These are phyloP conservation scores for Elsinoe necatrix DNA, from an alignment of 2,329 filamentous ascomycete genomes.

Conservation along the genomic window DNA sequence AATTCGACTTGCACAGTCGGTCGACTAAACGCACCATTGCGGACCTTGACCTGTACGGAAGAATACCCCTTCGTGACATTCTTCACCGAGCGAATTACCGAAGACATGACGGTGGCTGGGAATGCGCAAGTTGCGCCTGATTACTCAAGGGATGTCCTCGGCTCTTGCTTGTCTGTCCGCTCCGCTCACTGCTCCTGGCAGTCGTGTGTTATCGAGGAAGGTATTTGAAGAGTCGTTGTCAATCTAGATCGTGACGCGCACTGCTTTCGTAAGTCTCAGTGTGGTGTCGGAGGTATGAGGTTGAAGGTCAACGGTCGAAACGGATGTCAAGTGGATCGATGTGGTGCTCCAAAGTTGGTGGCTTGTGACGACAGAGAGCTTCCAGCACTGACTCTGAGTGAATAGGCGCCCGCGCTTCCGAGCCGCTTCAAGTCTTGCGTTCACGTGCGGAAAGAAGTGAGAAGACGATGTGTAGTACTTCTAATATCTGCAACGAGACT, in stretches of 20 bases:
- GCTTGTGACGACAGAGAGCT: slow-evolving; percentile 12
- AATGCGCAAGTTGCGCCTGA: slow-evolving; percentile 8
- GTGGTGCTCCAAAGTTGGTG: slow-evolving; percentile 10
- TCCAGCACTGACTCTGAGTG: background rate
- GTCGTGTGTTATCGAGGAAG: background rate
- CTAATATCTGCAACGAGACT: background rate
- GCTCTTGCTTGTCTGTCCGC: background rate
- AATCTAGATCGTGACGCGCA: slow-evolving; percentile 1
- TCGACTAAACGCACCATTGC: slow-evolving; percentile 65
- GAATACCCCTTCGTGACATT: slow-evolving; percentile 99
- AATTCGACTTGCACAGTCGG: background rate
- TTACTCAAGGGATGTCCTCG: background rate
- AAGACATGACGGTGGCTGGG: slow-evolving; percentile 60
- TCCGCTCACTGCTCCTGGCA: background rate
- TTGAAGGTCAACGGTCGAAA: slow-evolving; percentile 13
- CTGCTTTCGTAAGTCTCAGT: background rate
- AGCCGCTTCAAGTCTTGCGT: background rate
- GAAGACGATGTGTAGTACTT: background rate
- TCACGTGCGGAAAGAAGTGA: background rate
- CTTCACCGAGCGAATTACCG: slow-evolving; percentile 94
- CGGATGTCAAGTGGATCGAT: slow-evolving; percentile 6
- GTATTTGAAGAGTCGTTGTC: background rate
- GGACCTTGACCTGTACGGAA: slow-evolving; percentile 91
- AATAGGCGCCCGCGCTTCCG: slow-evolving; percentile 1
- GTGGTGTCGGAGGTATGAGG: slow-evolving; percentile 3